Evolutionary conservation across 1,284 basidiomycete species (phyloP).

Genomic region (Heterobasidion occidentale): DNA sequence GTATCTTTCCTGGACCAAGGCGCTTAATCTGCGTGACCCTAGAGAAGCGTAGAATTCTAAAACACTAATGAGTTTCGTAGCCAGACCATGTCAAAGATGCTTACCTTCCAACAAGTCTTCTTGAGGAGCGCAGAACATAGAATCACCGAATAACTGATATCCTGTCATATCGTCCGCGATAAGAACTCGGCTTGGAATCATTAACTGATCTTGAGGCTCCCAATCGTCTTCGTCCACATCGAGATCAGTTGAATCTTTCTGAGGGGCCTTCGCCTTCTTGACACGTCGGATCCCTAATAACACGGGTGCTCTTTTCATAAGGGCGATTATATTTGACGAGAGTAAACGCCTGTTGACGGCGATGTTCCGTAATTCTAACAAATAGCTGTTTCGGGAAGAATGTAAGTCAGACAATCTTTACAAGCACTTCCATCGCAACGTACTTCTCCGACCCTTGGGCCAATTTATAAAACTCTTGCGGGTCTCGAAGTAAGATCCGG

Average conservation of each 20-base stretch:
- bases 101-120: conserved; percentile 80
- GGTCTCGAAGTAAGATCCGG: conserved; percentile 56
- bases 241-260: conserved; percentile 24
- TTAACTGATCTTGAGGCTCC: conserved; percentile 59
- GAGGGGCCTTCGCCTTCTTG: conserved; percentile 24
- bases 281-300: conserved; percentile 65
- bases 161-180: conserved; percentile 78
- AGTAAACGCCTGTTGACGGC: conserved; percentile 69
- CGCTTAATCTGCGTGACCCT: conserved; percentile 66
- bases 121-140: conserved; percentile 79
- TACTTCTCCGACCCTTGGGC: conserved; percentile 60
- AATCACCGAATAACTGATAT: conserved; percentile 70
- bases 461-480: conserved; percentile 62
- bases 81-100: conserved; percentile 5
- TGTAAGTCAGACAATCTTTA: neutral
- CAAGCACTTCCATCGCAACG: conserved; percentile 9
- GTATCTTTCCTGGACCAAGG: conserved; percentile 72
- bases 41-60: conserved; percentile 60
- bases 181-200: conserved; percentile 55
- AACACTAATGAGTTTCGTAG: neutral
- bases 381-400: conserved; percentile 44
- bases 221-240: conserved; percentile 52
- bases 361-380: conserved; percentile 80
- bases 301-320: conserved; percentile 68
- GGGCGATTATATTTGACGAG: conserved; percentile 41